These are phyloP conservation scores for Trametes cubensis DNA, from an alignment of 768 basidiomycete species.

Conservation along the genomic window DNA sequence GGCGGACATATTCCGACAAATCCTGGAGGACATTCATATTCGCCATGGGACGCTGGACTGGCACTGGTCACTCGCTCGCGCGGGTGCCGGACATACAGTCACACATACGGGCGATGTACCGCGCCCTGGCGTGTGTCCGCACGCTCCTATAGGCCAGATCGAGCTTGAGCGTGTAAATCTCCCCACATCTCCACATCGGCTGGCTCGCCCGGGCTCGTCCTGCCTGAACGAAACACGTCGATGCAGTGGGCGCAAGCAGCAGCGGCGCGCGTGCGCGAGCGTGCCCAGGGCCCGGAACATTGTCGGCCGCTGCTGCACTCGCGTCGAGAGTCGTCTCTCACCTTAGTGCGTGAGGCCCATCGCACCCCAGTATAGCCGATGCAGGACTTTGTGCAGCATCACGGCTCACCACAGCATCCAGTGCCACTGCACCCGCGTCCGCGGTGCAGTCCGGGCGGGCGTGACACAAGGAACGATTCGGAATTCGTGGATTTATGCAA, in stretches of 20 bases:
- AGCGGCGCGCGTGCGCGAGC: not conserved
- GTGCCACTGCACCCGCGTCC: too few species aligned
- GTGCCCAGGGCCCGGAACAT: slow-evolving; percentile 16
- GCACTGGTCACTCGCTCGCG: slow-evolving; percentile 3
- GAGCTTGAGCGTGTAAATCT: slow-evolving; percentile 11
- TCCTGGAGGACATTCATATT: too few species aligned
- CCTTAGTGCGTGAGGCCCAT: slow-evolving; percentile 8
- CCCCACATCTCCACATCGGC: too few species aligned
- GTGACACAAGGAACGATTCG: too few species aligned
- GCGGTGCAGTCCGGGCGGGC: too few species aligned
- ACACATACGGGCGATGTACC: not conserved
- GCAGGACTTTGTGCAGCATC: not conserved
- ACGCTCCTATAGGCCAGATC: slow-evolving; percentile 3
- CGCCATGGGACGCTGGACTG: too few species aligned
- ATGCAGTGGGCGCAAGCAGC: too few species aligned
- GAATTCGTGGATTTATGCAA: too few species aligned
- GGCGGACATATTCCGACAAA: too few species aligned
- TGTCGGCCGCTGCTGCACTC: not conserved
- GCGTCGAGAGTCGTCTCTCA: not conserved
- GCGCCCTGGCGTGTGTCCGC: not conserved
- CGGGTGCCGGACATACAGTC: slow-evolving; percentile 4
- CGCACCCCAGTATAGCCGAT: slow-evolving; percentile 23
- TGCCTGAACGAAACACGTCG: too few species aligned
- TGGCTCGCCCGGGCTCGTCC: too few species aligned
- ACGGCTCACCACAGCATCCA: not conserved